Conservation (phyloP, 306 rosid species). For the Crataegus laevigata region DNA sequence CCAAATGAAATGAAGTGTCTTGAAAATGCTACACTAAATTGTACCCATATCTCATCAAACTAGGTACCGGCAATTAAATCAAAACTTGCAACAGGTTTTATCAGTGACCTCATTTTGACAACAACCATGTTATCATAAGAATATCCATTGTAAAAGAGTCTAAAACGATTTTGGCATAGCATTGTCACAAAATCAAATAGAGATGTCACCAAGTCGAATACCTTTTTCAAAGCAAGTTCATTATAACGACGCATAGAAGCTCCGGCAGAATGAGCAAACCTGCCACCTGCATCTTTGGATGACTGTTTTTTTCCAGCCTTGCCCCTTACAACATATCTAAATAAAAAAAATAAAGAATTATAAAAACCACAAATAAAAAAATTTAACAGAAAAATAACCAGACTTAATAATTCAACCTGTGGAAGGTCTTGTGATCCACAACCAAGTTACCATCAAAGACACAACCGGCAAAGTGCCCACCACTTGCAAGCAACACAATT, state of each 20-base stretch:
- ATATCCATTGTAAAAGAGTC: background rate
- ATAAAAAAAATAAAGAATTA: conserved; percentile 6
- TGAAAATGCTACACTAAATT: too few relatives aligned
- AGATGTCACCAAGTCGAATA: background rate
- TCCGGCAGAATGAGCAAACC: conserved; percentile 80
- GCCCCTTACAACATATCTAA: conserved; percentile 91
- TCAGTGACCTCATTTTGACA: too few relatives aligned
- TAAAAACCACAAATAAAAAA: background rate
- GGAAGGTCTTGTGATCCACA: conserved; percentile 93
- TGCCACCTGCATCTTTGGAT: conserved; percentile 85
- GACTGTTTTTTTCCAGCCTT: conserved; percentile 93
- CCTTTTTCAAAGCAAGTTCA: conserved; percentile 86
- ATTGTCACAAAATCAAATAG: background rate
- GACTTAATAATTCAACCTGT: conserved; percentile 46
- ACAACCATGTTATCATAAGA: too few relatives aligned
- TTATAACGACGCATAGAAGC: conserved; percentile 87
- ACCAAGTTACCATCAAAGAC: conserved; percentile 73
- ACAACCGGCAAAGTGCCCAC: conserved; percentile 94
- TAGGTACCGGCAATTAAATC: too few relatives aligned
- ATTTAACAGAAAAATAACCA: background rate
- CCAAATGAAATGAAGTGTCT: too few relatives aligned
- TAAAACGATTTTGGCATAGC: background rate
- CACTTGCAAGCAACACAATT: conserved; percentile 79
- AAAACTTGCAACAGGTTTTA: too few relatives aligned
- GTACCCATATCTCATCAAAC: too few relatives aligned